Evolutionary conservation across 73 alveolate species (phyloP).

Genomic region (Paramecium sonneborni): DNA sequence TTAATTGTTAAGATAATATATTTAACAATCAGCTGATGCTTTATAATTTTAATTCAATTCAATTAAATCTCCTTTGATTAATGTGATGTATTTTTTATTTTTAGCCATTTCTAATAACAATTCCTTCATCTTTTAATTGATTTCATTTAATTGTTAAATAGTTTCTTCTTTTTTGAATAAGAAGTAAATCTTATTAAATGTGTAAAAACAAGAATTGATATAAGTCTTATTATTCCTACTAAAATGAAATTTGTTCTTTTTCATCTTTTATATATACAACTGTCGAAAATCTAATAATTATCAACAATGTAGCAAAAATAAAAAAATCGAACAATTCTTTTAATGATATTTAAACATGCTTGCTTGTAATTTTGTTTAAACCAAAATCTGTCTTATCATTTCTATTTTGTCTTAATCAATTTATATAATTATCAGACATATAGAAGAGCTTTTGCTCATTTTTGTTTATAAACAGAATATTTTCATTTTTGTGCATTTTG

Average conservation of each 20-base stretch:
- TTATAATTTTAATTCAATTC: slow-evolving; percentile 54
- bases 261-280: not conserved
- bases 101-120: slow-evolving; percentile 70
- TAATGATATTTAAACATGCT: not conserved
- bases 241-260: not conserved
- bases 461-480: not conserved
- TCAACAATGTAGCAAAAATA: not conserved
- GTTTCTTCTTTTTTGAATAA: not conserved
- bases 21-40: slow-evolving; percentile 77
- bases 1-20: slow-evolving; percentile 71
- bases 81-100: slow-evolving; percentile 40
- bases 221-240: not conserved
- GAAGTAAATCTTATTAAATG: not conserved
- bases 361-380: not conserved
- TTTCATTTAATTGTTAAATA: not conserved
- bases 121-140: not conserved
- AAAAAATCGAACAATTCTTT: not conserved
- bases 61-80: slow-evolving; percentile 78
- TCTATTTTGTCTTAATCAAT: not conserved
- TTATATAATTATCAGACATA: not conserved
- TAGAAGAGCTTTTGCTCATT: not conserved
- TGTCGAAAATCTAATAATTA: not conserved
- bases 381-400: not conserved
- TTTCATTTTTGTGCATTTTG: not conserved
- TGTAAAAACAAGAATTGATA: not conserved